phyloP scores from a whole-genome alignment of 371 early-diverging fungal genomes.

The Mortierella sp. region DNA sequence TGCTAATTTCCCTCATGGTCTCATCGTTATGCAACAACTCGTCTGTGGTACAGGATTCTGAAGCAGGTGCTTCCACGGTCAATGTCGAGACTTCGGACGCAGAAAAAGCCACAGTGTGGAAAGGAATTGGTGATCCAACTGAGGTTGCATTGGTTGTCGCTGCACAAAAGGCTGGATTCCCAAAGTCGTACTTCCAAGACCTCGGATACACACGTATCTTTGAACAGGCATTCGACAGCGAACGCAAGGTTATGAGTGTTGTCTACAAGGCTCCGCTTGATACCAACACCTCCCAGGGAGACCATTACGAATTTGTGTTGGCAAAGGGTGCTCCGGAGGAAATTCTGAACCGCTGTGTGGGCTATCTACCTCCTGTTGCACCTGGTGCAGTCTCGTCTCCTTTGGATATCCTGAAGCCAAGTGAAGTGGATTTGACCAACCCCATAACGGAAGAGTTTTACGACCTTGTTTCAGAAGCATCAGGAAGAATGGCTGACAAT shows the following conservation, averaged over 20 bases:
- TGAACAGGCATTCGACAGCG: conserved; percentile 81
- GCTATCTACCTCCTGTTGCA: conserved; percentile 58
- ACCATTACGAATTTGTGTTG: conserved; percentile 62
- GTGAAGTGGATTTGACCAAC: conserved; percentile 29
- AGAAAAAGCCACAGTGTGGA: conserved; percentile 47
- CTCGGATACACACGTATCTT: conserved; percentile 51
- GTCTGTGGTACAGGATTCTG: conserved; percentile 54
- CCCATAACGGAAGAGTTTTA: conserved; percentile 73
- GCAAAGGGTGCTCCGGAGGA: conserved; percentile 95
- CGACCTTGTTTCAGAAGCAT: conserved; percentile 73
- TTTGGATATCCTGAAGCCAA: conserved; percentile 30
- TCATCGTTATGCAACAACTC: conserved; percentile 77
- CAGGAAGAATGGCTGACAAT: conserved; percentile 81
- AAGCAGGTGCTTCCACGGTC: conserved; percentile 2
- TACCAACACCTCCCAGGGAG: neutral
- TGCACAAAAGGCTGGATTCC: conserved; percentile 76
- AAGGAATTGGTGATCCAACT: conserved; percentile 68
- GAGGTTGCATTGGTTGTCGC: conserved; percentile 79
- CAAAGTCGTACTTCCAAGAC: conserved; percentile 65
- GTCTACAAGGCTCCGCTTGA: conserved; percentile 58
- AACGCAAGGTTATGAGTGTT: conserved; percentile 91
- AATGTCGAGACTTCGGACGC: conserved; percentile 1
- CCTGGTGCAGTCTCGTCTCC: conserved; percentile 10
- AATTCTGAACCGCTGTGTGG: conserved; percentile 74
- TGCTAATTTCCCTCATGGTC: conserved; percentile 48